Percentiles rank a stretch among this genome's conserved stretches.
Evolutionary conservation across 179 eudicot genomes (phyloP).

Genomic region (Beta lomatogona): DNA sequence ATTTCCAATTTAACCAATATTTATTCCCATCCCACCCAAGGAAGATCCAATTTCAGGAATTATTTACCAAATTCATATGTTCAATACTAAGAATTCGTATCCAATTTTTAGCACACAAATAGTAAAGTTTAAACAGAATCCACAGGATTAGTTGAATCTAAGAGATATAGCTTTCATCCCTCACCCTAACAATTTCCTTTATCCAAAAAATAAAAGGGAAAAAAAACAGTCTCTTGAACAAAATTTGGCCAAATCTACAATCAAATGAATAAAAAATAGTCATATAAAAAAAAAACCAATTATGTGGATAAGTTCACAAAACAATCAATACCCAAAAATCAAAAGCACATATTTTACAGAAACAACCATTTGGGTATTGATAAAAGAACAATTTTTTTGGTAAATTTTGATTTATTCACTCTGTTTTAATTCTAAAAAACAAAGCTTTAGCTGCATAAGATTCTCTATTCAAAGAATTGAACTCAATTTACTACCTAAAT

Average conservation of each 20-base stretch:
- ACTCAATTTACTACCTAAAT: background rate
- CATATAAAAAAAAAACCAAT: background rate
- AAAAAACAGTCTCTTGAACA: no score
- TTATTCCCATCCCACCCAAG: background rate
- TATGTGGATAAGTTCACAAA: background rate
- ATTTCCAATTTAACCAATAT: background rate
- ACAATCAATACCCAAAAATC: constrained; percentile 8
- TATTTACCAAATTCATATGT: background rate
- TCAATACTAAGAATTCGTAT: background rate
- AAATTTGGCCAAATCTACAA: background rate
- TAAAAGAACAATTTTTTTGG: background rate
- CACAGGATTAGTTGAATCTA: background rate
- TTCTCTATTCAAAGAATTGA: background rate
- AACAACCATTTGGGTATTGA: background rate
- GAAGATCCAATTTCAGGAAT: background rate
- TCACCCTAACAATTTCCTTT: no score
- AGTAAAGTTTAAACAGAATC: background rate
- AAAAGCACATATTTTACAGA: background rate
- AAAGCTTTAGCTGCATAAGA: background rate
- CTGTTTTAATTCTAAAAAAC: background rate
- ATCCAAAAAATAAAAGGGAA: no score
- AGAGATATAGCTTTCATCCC: background rate
- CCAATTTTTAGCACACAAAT: background rate
- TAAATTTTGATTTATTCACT: background rate
- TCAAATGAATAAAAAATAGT: background rate